Evolutionary conservation across 2,329 filamentous ascomycete genomes (phyloP).

Genomic region (Chrysoporthe cubensis): DNA sequence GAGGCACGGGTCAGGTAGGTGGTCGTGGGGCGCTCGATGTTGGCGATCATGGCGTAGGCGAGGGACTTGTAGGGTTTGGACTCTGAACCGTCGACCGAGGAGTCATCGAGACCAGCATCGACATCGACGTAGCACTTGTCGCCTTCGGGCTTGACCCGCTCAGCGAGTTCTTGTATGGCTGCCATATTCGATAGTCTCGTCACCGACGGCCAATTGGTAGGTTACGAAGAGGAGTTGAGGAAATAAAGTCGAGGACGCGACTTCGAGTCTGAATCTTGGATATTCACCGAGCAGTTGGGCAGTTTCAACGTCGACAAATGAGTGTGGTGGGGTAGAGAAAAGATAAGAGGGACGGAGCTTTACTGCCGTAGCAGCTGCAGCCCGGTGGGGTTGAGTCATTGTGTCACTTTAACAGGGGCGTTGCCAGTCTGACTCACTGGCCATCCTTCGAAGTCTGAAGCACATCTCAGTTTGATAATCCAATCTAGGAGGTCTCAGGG

Average conservation of each 20-base stretch:
- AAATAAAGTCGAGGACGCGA: not conserved
- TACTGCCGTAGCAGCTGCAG: not conserved
- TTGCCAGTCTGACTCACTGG: not conserved
- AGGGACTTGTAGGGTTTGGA: slow-evolving; percentile 81
- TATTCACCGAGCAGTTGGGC: slow-evolving; percentile 1
- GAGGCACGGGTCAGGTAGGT: slow-evolving; percentile 73
- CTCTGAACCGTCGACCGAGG: slow-evolving; percentile 69
- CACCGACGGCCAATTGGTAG: slow-evolving; percentile 32
- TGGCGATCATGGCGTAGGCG: slow-evolving; percentile 75
- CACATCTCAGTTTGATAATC: not conserved
- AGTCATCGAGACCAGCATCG: slow-evolving; percentile 74
- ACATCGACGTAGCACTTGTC: slow-evolving; percentile 75
- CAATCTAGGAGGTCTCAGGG: not conserved
- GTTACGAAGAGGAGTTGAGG: slow-evolving; percentile 5
- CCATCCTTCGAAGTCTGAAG: not conserved
- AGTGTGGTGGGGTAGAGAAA: slow-evolving; percentile 28
- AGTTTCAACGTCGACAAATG: slow-evolving; percentile 16
- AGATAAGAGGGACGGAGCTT: slow-evolving; percentile 24
- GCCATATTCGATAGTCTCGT: slow-evolving; percentile 41
- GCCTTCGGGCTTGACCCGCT: slow-evolving; percentile 50
- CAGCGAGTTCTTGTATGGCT: slow-evolving; percentile 53
- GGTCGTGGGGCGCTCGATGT: slow-evolving; percentile 59
- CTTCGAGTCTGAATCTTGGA: slow-evolving; percentile 3
- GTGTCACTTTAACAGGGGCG: not conserved
- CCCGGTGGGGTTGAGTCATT: slow-evolving; percentile 26